Percentiles rank a stretch among this genome's conserved stretches.
Evolutionary conservation across 2,329 filamentous ascomycete species (phyloP).

Genomic region (Ilyonectria sp.): DNA sequence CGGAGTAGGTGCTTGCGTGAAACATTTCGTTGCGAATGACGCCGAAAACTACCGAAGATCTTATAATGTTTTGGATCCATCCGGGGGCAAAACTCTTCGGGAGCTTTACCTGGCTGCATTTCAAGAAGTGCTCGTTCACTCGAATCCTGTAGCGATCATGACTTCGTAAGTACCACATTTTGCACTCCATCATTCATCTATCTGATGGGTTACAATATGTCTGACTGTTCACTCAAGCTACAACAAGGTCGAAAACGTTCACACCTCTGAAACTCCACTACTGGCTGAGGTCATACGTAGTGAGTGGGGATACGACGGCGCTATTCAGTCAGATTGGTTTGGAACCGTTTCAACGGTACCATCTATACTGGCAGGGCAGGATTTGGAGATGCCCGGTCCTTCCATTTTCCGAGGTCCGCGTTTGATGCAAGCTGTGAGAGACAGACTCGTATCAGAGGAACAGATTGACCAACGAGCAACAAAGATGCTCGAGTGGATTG

Average conservation of each 20-base stretch:
- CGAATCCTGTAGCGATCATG: conserved; percentile 29
- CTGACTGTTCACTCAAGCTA: conserved; percentile 18
- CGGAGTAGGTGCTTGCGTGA: too few relatives aligned
- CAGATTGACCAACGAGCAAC: conserved; percentile 8
- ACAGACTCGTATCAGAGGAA: not conserved
- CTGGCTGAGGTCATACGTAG: conserved; percentile 7
- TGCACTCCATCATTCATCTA: not conserved
- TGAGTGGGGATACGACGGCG: conserved; percentile 29
- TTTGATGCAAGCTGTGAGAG: conserved; percentile 10
- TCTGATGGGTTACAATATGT: not conserved
- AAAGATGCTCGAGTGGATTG: conserved; percentile 4
- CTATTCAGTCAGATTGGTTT: conserved; percentile 39
- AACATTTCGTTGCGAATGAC: too few relatives aligned
- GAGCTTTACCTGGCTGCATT: conserved; percentile 36
- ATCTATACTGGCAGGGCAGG: conserved; percentile 22
- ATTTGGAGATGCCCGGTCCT: conserved; percentile 34
- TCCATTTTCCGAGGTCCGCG: conserved; percentile 27
- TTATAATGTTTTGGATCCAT: conserved; percentile 28
- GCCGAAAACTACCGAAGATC: not conserved
- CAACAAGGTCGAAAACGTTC: conserved; percentile 28
- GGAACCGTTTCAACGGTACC: conserved; percentile 23
- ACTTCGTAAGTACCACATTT: conserved; percentile 29
- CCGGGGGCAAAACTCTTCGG: not conserved
- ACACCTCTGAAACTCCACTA: conserved; percentile 22
- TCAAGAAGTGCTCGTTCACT: conserved; percentile 16